Percentiles rank a stretch among this genome's conserved stretches.
phyloP scores from a whole-genome alignment of 495 filamentous ascomycete species.

The Parachaetomium inaequale region DNA sequence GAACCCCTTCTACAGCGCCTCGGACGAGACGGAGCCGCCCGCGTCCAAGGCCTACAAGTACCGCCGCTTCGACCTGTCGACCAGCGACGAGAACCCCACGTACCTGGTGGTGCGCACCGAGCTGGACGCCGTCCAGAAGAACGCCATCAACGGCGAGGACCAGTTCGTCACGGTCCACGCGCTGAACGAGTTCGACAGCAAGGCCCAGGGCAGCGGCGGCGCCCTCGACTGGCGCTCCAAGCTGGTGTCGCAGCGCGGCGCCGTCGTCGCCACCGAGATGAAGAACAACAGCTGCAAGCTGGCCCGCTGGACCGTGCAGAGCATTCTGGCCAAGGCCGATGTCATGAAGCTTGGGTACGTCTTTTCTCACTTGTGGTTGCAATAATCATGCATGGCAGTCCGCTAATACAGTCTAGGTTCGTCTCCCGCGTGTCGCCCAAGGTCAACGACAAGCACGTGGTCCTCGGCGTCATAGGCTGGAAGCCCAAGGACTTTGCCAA shows the following conservation, averaged over 20 bases:
- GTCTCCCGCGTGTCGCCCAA: constrained; percentile 91
- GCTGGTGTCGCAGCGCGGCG: constrained; percentile 86
- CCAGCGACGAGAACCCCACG: constrained; percentile 87
- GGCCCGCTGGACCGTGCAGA: constrained; percentile 93
- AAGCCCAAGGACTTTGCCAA: constrained; percentile 94
- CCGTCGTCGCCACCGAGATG: constrained; percentile 98
- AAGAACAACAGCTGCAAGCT: constrained; percentile 99
- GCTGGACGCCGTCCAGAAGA: constrained; percentile 92
- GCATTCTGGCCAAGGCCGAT: constrained; percentile 91
- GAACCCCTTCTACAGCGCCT: constrained; percentile 96
- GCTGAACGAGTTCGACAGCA: constrained; percentile 97
- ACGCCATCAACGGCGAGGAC: constrained; percentile 79
- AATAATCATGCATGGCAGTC: constrained; percentile 8
- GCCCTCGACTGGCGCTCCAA: constrained; percentile 96
- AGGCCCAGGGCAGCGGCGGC: constrained; percentile 89
- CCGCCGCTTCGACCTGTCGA: constrained; percentile 88
- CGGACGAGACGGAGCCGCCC: constrained; percentile 86
- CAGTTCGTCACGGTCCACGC: constrained; percentile 91
- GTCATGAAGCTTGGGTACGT: constrained; percentile 92
- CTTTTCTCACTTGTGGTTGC: constrained; percentile 16
- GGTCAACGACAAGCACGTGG: constrained; percentile 81
- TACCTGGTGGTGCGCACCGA: constrained; percentile 94
- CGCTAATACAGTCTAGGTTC: constrained; percentile 54
- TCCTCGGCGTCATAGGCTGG: constrained; percentile 94
- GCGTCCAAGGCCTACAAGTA: constrained; percentile 98